Conservation (phyloP, 257 asterid genomes). For the Anisodus acutangulus region DNA sequence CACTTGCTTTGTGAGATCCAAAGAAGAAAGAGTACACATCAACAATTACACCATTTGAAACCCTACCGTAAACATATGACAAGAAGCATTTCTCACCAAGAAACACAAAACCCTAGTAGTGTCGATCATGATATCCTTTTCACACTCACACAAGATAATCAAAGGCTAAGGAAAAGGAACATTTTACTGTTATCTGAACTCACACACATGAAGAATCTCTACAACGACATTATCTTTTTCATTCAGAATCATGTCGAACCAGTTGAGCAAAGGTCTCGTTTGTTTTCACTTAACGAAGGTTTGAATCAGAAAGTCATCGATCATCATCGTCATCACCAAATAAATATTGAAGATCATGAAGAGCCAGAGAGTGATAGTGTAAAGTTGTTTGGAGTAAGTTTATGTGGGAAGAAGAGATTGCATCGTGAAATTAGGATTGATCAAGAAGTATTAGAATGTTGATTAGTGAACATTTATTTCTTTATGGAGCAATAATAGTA, state of each 20-base stretch:
- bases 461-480: neutral
- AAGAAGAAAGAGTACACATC: constrained; percentile 70
- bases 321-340: neutral
- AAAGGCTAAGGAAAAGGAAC: constrained; percentile 80
- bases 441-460: constrained; percentile 24
- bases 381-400: constrained; percentile 18
- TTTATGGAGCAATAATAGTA: neutral
- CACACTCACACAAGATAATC: constrained; percentile 76
- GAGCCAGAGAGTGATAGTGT: neutral
- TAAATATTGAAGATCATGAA: neutral
- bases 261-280: constrained; percentile 43
- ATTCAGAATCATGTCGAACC: constrained; percentile 86
- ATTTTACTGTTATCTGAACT: constrained; percentile 74
- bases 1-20: constrained; percentile 84
- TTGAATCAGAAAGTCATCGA: neutral
- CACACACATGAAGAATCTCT: constrained; percentile 83
- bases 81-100: neutral
- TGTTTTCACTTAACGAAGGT: neutral
- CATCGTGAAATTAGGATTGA: constrained; percentile 1
- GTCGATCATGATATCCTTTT: neutral
- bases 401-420: constrained; percentile 27
- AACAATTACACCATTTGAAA: constrained; percentile 32
- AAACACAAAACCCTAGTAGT: neutral
- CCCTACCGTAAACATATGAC: neutral
- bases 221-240: constrained; percentile 80